Conservation (phyloP, 495 filamentous ascomycete genomes). For the Elaphomyces granulatus region DNA sequence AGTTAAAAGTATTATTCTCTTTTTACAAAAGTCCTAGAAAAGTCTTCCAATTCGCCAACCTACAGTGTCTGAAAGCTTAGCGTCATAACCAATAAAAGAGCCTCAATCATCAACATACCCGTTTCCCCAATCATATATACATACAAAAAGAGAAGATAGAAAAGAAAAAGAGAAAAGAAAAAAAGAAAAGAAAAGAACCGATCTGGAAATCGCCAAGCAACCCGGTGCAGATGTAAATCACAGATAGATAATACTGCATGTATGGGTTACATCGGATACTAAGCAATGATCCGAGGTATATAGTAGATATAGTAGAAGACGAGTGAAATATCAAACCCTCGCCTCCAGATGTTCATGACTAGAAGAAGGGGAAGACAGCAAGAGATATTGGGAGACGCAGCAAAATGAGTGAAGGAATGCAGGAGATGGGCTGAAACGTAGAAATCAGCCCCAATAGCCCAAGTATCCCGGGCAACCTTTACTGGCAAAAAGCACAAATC, state of each 20-base stretch:
- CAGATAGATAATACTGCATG: background rate
- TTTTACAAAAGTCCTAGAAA: no score
- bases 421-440: background rate
- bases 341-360: slow-evolving; percentile 1
- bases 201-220: no score
- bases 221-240: no score
- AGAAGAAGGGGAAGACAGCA: background rate
- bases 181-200: slow-evolving; percentile 13
- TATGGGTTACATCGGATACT: background rate
- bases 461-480: no score
- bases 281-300: background rate
- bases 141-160: no score
- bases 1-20: no score
- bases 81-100: no score
- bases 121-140: slow-evolving; percentile 20
- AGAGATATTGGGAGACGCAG: background rate
- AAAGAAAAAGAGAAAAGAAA: slow-evolving; percentile 8
- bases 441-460: no score
- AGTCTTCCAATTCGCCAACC: no score
- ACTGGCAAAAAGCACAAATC: background rate
- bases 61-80: no score
- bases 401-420: background rate
- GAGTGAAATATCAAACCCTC: slow-evolving; percentile 1
- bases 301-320: slow-evolving; percentile 5
- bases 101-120: slow-evolving; percentile 12